A percentile compares a stretch with the other conserved stretches of the same genome.
Conservation (phyloP, 192 early-diverging fungal species). For the Podila verticillata region DNA sequence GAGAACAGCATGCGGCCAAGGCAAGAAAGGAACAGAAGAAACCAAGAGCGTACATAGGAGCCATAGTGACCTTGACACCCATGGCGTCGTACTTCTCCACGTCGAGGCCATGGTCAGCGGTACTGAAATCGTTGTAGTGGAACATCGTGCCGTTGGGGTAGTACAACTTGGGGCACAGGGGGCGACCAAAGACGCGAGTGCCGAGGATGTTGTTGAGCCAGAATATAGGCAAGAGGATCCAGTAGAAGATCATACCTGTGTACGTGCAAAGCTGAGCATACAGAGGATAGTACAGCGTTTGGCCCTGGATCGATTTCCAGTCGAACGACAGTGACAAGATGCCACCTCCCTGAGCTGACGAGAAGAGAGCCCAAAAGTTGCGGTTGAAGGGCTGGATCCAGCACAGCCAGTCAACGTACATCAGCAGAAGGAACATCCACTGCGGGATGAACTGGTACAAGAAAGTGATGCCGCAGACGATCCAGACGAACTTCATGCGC, state of each 20-base stretch:
- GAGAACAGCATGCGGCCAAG: slow-evolving; percentile 59
- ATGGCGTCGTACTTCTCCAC: slow-evolving; percentile 42
- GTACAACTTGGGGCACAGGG: not conserved
- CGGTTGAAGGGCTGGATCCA: slow-evolving; percentile 33
- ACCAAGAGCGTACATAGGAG: slow-evolving; percentile 48
- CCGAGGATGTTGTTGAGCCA: slow-evolving; percentile 38
- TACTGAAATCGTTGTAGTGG: slow-evolving; percentile 43
- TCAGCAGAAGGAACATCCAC: slow-evolving; percentile 31
- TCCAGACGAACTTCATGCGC: slow-evolving; percentile 43
- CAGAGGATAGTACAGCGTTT: slow-evolving; percentile 12
- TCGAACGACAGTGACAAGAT: slow-evolving; percentile 38
- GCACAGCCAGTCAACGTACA: slow-evolving; percentile 53
- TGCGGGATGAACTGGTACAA: slow-evolving; percentile 55
- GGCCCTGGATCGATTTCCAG: slow-evolving; percentile 32
- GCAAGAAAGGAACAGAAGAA: slow-evolving; percentile 58
- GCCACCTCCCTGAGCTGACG: slow-evolving; percentile 22
- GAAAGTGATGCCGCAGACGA: slow-evolving; percentile 48
- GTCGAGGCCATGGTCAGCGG: slow-evolving; percentile 22
- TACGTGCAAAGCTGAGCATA: not conserved
- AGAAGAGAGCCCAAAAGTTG: slow-evolving; percentile 35
- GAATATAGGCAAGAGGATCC: slow-evolving; percentile 35
- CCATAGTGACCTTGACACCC: slow-evolving; percentile 37
- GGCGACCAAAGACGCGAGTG: slow-evolving; percentile 6
- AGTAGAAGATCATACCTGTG: slow-evolving; percentile 26
- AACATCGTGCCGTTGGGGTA: not conserved